phyloP scores from a whole-genome alignment of 1,139 yeast genomes.

The Taphrina deformans region DNA sequence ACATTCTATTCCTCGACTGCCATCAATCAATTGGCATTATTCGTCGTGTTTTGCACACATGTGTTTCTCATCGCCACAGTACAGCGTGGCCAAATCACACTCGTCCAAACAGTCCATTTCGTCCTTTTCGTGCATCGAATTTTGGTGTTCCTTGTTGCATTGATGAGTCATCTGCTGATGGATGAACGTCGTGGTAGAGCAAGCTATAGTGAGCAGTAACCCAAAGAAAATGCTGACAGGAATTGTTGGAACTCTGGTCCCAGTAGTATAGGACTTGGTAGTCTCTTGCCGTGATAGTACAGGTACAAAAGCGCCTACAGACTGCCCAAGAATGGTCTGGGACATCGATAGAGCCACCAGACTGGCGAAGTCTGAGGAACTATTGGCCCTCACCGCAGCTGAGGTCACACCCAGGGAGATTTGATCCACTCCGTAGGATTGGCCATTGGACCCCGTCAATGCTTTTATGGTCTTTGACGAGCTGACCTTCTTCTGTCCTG shows the following conservation, averaged over 20 bases:
- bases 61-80: neutral
- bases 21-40: neutral
- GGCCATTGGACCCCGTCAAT: neutral
- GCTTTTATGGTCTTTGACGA: neutral
- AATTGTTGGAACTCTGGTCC: neutral
- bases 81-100: neutral
- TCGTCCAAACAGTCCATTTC: neutral
- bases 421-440: conserved; percentile 13
- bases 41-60: neutral
- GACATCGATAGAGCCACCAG: conserved; percentile 2
- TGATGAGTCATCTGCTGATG: no score
- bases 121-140: neutral
- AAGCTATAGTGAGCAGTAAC: neutral
- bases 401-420: conserved; percentile 13
- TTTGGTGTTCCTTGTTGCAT: neutral
- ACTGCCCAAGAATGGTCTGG: conserved; percentile 5
- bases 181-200: no score
- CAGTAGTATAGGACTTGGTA: neutral
- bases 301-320: conserved; percentile 5
- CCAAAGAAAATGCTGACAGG: conserved; percentile 1
- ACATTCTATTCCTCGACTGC: neutral
- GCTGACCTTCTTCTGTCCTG: neutral
- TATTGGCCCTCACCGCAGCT: conserved; percentile 10
- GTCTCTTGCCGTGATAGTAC: neutral
- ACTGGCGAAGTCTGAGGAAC: neutral